Percentiles rank a stretch among this genome's conserved stretches.
phyloP scores from a whole-genome alignment of 1,284 basidiomycete genomes.

The Erythrobasidium hasegawianum region DNA sequence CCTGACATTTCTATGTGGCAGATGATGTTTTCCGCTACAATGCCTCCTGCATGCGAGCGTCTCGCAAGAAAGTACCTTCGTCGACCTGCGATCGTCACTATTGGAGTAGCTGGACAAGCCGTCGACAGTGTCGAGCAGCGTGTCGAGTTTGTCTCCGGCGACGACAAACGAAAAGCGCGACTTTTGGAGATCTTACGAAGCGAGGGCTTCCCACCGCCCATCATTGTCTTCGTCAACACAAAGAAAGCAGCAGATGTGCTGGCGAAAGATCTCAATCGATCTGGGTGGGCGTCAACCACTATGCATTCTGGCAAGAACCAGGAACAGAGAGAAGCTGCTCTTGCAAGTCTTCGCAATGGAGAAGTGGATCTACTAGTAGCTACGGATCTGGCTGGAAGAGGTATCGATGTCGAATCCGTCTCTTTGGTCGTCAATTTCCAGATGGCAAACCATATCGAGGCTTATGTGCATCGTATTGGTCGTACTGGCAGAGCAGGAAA shows the following conservation, averaged over 20 bases:
- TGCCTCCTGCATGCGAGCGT: conserved; percentile 93
- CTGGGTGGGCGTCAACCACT: conserved; percentile 78
- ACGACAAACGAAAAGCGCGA: conserved; percentile 77
- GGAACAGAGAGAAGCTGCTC: conserved; percentile 87
- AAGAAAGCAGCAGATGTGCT: conserved; percentile 98
- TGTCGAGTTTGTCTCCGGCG: conserved; percentile 86
- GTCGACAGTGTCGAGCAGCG: conserved; percentile 96
- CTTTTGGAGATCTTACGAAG: conserved; percentile 87
- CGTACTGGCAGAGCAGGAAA: conserved; percentile 97
- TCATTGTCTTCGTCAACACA: conserved; percentile 98
- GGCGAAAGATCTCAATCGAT: conserved; percentile 80
- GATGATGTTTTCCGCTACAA: conserved; percentile 87
- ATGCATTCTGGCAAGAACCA: conserved; percentile 97
- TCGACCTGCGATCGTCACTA: conserved; percentile 89
- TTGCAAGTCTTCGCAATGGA: conserved; percentile 79
- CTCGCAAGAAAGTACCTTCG: conserved; percentile 89
- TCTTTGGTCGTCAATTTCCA: conserved; percentile 95
- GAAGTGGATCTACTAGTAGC: conserved; percentile 83
- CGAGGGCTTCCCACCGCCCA: conserved; percentile 75
- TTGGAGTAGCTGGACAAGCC: conserved; percentile 94
- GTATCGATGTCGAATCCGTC: conserved; percentile 97
- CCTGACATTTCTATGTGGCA: conserved; percentile 1
- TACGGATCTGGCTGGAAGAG: conserved; percentile 94
- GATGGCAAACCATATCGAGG: conserved; percentile 93
- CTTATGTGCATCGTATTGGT: conserved; percentile 96